Base-by-base conservation (phyloP, 768 basidiomycete genomes). In the Strobilomyces confusus region DNA sequence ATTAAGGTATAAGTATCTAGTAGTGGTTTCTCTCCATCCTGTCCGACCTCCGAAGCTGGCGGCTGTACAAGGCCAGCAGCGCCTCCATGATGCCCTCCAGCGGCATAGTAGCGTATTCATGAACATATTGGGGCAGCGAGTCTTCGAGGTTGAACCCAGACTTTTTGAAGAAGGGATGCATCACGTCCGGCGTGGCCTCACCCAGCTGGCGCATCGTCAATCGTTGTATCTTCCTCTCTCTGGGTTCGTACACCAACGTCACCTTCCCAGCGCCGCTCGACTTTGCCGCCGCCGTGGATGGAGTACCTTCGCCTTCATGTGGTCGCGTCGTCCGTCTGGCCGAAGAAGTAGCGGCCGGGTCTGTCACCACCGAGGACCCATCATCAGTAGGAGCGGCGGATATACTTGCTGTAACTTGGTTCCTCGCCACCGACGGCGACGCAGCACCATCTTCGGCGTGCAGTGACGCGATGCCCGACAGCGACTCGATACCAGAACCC, bases 161-260 rank as follows among this genome's bases (percentile, higher is more conserved):
- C 63, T 83, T 87, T 63, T 90, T 87, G 72, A 90, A 90, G 70
- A 89, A 89, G 3, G 87, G 87, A 66, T 87, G 88, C 88, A 87
- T 88, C 20, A 90, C 86, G 61, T 91, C 88, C 1, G 90, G 89
- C 0, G 89, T 90, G n/a, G 88, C 89, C 66, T 92, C 88, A 30
- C 91, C 92, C 13, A 93, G 73, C 65, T 92, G 92, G 25, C 87
- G 81, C 82, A 92, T 86, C 20, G 84, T 88, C 49, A 92, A 70
- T n/a, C 87, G 81, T 59, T 91, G 87, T 52, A 91, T 90, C 49
- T 79, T 77, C 42, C 89, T 77, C 22, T 72, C 72, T n/a, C 76
- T 76, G 2, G 80, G 80, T 48, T 70, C 70, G 66, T 89, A 91
- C 17, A 75, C 66, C 43, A 86, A 64, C 1, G 55, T 49, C 33